Evolutionary conservation across 2,329 filamentous ascomycete species (phyloP), one percentile per base, ranked within the genome.

Genomic region (Orbilia javanica): DNA sequence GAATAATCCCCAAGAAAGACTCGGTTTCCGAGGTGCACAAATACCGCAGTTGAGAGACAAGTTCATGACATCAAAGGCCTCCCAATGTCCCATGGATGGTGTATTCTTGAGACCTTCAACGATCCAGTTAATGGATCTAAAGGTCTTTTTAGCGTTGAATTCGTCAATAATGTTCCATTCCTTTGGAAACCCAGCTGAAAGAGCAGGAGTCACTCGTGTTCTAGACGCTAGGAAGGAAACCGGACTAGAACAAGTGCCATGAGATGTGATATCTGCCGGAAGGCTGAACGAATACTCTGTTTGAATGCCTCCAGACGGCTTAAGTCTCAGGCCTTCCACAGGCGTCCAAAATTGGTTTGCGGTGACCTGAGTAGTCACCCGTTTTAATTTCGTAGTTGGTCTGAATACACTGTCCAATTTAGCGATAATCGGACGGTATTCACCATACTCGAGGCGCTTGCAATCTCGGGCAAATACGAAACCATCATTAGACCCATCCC

Each of bases 401-500:
- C 60, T 82, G 85, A 87, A 89, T 8, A 74, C 74, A n/a, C 84
- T 82, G 5, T 85, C 82, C n/a, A 90, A 66, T 13, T 83, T 84
- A 1, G 86, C 88, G 34, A 89, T 80, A 2, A 84, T 82, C 1
- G 83, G 80, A 36, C 89, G 85, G 4, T 83, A 74, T 52, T 87
- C 85, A 18, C 86, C 86, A 42, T 86, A 86, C 13, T 85, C 83
- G 5, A 87, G 83, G 3, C 86, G 84, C 7, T 83, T 82, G 70
- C 86, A 86, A 55, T 87, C 85, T 5, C 85, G 80, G 1, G 89
- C 86, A 80, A 92, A 89, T 0, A 90, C 87, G 80, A 90, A 90
- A 1, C 82, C 82, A 81, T 91, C 89, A 4, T 86, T 70, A 0
- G 84, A 81, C 0, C 85, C 82, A 29, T 86, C 82, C 0, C 86